phyloP scores from a whole-genome alignment of 2,329 filamentous ascomycete species.

The Aphanoascus verrucosus region DNA sequence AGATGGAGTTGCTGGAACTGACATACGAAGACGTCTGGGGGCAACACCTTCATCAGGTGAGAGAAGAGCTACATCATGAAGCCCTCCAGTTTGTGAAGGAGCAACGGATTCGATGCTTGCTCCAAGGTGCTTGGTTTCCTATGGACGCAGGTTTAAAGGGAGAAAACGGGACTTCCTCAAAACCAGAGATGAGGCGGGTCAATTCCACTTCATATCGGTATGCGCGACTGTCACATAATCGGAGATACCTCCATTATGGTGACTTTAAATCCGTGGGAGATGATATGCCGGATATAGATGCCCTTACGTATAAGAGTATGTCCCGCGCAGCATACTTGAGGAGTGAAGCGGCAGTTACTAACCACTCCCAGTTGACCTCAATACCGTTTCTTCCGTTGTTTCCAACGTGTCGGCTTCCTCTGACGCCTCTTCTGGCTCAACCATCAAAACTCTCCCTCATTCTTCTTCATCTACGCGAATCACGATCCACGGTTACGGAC shows the following conservation, averaged over 20 bases:
- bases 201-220: constrained; percentile 59
- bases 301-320: constrained; percentile 61
- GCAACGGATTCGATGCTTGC: constrained; percentile 79
- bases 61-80: constrained; percentile 81
- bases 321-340: neutral
- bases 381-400: constrained; percentile 80
- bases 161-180: constrained; percentile 38
- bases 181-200: constrained; percentile 30
- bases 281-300: constrained; percentile 60
- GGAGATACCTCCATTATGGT: constrained; percentile 78
- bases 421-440: constrained; percentile 39
- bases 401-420: constrained; percentile 72
- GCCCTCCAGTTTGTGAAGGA: constrained; percentile 95
- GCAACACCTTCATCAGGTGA: constrained; percentile 76
- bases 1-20: constrained; percentile 85
- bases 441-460: constrained; percentile 36
- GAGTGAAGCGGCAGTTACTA: constrained; percentile 11
- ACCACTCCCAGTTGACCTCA: constrained; percentile 55
- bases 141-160: constrained; percentile 39
- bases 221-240: constrained; percentile 79
- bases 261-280: constrained; percentile 61
- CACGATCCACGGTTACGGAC: constrained; percentile 67
- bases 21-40: constrained; percentile 95
- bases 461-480: constrained; percentile 60
- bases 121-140: constrained; percentile 82